Evolutionary conservation across 495 filamentous ascomycete species (phyloP).

Genomic region (Aspergillus cristatus): DNA sequence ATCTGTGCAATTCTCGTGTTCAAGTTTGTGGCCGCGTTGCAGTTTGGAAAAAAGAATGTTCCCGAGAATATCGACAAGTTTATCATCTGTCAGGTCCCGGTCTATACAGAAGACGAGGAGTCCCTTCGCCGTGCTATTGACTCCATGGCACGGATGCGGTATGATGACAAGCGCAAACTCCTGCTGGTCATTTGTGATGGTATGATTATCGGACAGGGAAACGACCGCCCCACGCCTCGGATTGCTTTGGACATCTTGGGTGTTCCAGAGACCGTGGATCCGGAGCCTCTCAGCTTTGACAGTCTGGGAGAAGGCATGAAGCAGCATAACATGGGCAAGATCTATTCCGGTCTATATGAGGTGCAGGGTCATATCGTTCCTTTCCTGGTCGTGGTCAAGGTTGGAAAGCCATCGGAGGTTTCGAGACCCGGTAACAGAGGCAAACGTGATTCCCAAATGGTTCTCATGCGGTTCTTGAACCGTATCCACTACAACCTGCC

Average conservation of each 20-base stretch:
- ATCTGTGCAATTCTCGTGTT: constrained; percentile 75
- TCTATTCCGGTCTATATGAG: constrained; percentile 96
- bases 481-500: constrained; percentile 91
- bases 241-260: constrained; percentile 97
- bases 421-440: constrained; percentile 95
- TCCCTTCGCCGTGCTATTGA: constrained; percentile 94
- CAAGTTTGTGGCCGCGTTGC: constrained; percentile 94
- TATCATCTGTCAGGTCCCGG: constrained; percentile 93
- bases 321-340: constrained; percentile 98
- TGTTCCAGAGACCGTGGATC: constrained; percentile 85
- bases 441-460: constrained; percentile 98
- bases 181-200: constrained; percentile 92
- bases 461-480: constrained; percentile 97
- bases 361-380: constrained; percentile 97
- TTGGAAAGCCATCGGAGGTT: constrained; percentile 94
- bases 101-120: constrained; percentile 97
- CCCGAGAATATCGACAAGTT: constrained; percentile 98
- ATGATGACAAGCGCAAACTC: constrained; percentile 97
- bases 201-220: constrained; percentile 99
- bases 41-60: constrained; percentile 82
- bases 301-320: constrained; percentile 91
- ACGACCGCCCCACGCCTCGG: constrained; percentile 87
- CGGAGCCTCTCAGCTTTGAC: constrained; percentile 96
- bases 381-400: constrained; percentile 93
- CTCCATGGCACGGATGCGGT: constrained; percentile 89